Percentiles rank a stretch among this genome's conserved stretches.
Conservation (phyloP, 345 rosid species). For the Brassica carinata region DNA sequence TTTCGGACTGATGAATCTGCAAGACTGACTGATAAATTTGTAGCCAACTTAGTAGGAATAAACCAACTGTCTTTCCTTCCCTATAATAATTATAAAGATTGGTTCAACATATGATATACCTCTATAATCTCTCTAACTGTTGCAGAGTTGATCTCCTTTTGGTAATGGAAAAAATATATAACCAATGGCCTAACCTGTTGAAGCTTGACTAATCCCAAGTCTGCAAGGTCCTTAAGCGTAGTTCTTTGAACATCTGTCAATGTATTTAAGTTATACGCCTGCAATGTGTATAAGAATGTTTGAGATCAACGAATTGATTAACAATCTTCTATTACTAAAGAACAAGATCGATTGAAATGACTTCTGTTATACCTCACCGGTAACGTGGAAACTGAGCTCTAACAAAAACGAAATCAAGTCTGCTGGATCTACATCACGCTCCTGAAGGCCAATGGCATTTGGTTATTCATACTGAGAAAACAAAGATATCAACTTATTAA, state of each 20-base stretch:
- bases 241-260: slow-evolving; percentile 69
- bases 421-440: slow-evolving; percentile 79
- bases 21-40: slow-evolving; percentile 87
- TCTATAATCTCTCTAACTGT: slow-evolving; percentile 16
- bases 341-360: not conserved
- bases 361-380: slow-evolving; percentile 70
- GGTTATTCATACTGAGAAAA: not conserved
- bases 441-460: slow-evolving; percentile 52
- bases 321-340: slow-evolving; percentile 11
- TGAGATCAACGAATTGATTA: slow-evolving; percentile 1
- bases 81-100: slow-evolving; percentile 44
- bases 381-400: slow-evolving; percentile 94
- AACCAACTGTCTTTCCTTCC: slow-evolving; percentile 97
- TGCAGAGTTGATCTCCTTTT: not conserved
- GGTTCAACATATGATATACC: slow-evolving; percentile 3
- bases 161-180: slow-evolving; percentile 12
- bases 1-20: slow-evolving; percentile 86
- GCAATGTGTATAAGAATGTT: slow-evolving; percentile 18
- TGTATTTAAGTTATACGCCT: slow-evolving; percentile 91
- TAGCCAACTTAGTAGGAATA: slow-evolving; percentile 89
- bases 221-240: slow-evolving; percentile 85
- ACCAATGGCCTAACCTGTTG: slow-evolving; percentile 69
- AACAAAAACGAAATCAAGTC: slow-evolving; percentile 90
- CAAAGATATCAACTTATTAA: slow-evolving; percentile 20
- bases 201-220: slow-evolving; percentile 94